Evolutionary conservation across 257 asterid species (phyloP), one percentile per base, ranked within the genome.

Genomic region (Oldenlandia corymbosa): DNA sequence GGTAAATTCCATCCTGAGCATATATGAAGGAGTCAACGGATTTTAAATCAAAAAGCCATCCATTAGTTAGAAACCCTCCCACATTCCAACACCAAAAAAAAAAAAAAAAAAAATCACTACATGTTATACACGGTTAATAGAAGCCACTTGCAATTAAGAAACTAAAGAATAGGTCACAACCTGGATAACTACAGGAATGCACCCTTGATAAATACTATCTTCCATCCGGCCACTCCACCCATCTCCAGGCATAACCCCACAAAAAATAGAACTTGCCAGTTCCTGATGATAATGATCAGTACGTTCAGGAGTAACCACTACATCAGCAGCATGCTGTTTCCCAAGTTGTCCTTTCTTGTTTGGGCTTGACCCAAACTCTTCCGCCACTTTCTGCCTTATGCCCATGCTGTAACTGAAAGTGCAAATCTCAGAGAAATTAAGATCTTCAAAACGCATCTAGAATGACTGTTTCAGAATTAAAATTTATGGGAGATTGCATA

Each of bases 221-320:
- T 93, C 99, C 96, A 93, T 87, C 60, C 99, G 87, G 46, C 99
- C 99, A 51, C 99, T 90, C 99, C 99, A 93, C 45, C 99, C 99
- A 64, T 93, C 99, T 70, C 99, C 99, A 32, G 99, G 99, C 99
- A 93, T 89, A 41, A 93, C 97, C 68, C 99, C 99, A 65, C 99
- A 93, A 65, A 93, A 93, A 52, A 69, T 58, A 10, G 99, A 89
- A 60, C 66, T 90, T 16, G 88, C 96, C 71, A 93, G 56, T 73
- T 87, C 94, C 66, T 76, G 83, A 5, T 84, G 83, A 66, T 93
- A 93, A 74, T 84, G 73, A 14, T 80, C 82, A 48, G 85, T 69
- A 48, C 97, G 99, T 39, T 66, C 12, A 32, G 91, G 74, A 68
- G 95, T 93, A 75, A 93, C 99, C 16, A 85, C 71, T 63, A 87